Conservation (phyloP, 2,329 filamentous ascomycete species). For the Peltaster fructicola region DNA sequence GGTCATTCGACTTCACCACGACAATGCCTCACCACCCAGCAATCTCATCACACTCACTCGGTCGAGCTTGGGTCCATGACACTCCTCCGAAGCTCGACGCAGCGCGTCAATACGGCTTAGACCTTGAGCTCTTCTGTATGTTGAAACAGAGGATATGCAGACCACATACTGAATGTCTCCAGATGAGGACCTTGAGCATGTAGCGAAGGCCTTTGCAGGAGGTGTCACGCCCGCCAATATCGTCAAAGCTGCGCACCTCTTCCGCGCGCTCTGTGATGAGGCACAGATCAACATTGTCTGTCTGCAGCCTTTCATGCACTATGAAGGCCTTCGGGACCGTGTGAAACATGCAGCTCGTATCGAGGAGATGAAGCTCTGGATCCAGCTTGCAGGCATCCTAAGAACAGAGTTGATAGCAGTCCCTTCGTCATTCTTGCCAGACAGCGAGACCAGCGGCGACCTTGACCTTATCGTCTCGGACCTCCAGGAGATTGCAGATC, state of each 20-base stretch:
- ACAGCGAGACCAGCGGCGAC: constrained; percentile 33
- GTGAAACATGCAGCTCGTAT: constrained; percentile 38
- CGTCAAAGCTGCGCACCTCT: constrained; percentile 38
- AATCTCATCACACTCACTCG: constrained; percentile 63
- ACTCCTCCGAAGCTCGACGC: constrained; percentile 50
- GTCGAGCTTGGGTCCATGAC: constrained; percentile 52
- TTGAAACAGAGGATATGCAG: too few species aligned
- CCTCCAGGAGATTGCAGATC: constrained; percentile 46
- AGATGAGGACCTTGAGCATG: constrained; percentile 54
- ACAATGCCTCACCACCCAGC: constrained; percentile 42
- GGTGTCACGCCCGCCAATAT: constrained; percentile 28
- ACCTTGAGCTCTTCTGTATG: constrained; percentile 63
- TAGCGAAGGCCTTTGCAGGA: constrained; percentile 33
- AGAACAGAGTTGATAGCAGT: constrained; percentile 57
- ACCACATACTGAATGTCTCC: too few species aligned
- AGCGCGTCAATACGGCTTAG: constrained; percentile 48
- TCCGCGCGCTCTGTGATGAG: constrained; percentile 39
- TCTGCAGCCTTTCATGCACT: constrained; percentile 62
- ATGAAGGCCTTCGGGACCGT: constrained; percentile 54
- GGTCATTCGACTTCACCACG: too few species aligned
- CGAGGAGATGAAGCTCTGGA: constrained; percentile 50
- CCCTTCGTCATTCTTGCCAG: constrained; percentile 50
- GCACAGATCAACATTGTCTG: constrained; percentile 43
- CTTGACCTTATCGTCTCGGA: constrained; percentile 42
- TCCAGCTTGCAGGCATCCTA: constrained; percentile 44